Conservation (phyloP, 208 protist species). For the Leishmania tropica region DNA sequence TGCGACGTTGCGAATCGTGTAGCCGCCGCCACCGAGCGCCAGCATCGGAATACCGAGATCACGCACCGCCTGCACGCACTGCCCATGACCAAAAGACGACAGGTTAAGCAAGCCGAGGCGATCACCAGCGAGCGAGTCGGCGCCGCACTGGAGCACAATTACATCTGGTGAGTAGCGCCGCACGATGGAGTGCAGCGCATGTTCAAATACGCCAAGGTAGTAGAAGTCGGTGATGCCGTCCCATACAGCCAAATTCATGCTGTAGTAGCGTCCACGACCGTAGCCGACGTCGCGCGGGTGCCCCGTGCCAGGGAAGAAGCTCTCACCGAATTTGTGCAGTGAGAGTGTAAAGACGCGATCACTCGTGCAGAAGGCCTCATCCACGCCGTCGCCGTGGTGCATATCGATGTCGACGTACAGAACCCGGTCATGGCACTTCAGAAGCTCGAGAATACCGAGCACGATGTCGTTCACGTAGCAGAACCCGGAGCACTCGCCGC, state of each 20-base stretch:
- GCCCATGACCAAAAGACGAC: constrained; percentile 93
- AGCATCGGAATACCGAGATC: constrained; percentile 95
- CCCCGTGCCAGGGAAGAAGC: constrained; percentile 99
- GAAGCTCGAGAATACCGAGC: constrained; percentile 99
- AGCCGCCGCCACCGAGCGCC: constrained; percentile 99
- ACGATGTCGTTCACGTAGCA: constrained; percentile 99
- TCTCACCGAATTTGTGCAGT: constrained; percentile 99
- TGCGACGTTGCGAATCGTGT: constrained; percentile 99
- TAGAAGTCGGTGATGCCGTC: constrained; percentile 93
- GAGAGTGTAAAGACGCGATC: constrained; percentile 99
- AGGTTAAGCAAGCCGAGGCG: constrained; percentile 95
- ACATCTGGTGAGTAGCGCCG: constrained; percentile 86
- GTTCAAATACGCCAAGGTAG: constrained; percentile 78
- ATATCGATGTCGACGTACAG: constrained; percentile 99
- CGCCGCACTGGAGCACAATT: constrained; percentile 99
- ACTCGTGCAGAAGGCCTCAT: constrained; percentile 99
- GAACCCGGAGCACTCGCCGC: constrained; percentile 98
- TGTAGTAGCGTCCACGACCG: constrained; percentile 79
- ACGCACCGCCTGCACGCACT: constrained; percentile 96
- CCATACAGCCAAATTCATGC: constrained; percentile 91
- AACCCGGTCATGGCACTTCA: constrained; percentile 97
- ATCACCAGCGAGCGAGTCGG: constrained; percentile 98
- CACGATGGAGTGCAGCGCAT: constrained; percentile 68
- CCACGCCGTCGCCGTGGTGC: constrained; percentile 99
- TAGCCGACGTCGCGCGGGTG: constrained; percentile 82